Percentiles rank a stretch among this genome's conserved stretches.
Evolutionary conservation across 257 asterid species (phyloP).

Genomic region (Leptodermis oblonga): DNA sequence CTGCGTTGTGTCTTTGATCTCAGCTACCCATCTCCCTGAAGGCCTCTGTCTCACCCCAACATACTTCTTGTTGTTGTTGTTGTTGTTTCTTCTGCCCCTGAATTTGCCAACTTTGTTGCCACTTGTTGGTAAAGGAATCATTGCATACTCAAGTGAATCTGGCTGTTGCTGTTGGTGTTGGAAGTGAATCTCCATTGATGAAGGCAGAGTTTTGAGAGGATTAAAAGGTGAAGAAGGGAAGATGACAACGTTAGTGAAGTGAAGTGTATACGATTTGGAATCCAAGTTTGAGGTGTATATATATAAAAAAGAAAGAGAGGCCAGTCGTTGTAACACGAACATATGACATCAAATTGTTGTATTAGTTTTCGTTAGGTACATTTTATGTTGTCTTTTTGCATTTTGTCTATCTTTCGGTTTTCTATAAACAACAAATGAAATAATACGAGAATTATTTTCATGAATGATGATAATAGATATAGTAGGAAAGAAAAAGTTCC

Average conservation of each 20-base stretch:
- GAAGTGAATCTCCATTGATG: slow-evolving; percentile 50
- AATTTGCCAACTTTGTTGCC: slow-evolving; percentile 28
- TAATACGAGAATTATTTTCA: too few species aligned
- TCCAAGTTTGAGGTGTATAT: slow-evolving; percentile 1
- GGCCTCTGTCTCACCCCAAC: slow-evolving; percentile 70
- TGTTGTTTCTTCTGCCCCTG: slow-evolving; percentile 30
- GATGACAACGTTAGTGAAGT: not conserved
- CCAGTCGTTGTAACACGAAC: not conserved
- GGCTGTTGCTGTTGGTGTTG: slow-evolving; percentile 23
- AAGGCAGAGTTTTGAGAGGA: not conserved
- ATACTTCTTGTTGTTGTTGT: slow-evolving; percentile 29
- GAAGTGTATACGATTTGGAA: not conserved
- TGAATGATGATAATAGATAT: too few species aligned
- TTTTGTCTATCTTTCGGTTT: not conserved
- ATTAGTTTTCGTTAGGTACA: not conserved
- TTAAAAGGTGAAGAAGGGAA: not conserved
- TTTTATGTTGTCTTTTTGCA: not conserved
- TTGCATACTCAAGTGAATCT: not conserved
- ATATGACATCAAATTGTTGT: not conserved
- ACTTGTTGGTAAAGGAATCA: not conserved
- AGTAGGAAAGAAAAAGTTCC: too few species aligned
- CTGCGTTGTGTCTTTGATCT: slow-evolving; percentile 67
- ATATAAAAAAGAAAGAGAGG: too few species aligned
- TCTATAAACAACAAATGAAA: not conserved
- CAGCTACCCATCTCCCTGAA: slow-evolving; percentile 73